A percentile compares a stretch with the other conserved stretches of the same genome.
Conservation (phyloP, 768 basidiomycete genomes). For the Wakefieldia striispora region DNA sequence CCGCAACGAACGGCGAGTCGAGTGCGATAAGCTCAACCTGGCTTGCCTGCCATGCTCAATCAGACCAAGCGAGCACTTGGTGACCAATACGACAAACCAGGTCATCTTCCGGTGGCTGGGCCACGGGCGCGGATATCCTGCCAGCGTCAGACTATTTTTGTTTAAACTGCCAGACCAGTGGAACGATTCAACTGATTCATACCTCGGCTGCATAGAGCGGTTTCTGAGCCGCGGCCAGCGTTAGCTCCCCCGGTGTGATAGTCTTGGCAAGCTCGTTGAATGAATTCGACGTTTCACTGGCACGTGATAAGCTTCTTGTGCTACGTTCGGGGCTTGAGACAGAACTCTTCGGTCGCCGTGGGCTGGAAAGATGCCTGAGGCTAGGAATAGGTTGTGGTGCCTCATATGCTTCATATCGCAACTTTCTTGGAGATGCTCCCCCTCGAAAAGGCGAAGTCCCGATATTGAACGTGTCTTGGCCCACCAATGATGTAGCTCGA, state of each 20-base stretch:
- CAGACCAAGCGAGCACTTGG: constrained; percentile 5
- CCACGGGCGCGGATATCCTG: background rate
- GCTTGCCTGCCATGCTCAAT: constrained; percentile 29
- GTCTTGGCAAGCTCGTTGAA: constrained; percentile 24
- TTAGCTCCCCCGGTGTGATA: constrained; percentile 33
- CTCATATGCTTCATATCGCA: constrained; percentile 73
- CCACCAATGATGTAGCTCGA: constrained; percentile 9
- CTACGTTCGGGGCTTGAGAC: constrained; percentile 35
- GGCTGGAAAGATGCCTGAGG: constrained; percentile 36
- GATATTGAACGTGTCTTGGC: constrained; percentile 14
- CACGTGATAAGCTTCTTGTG: constrained; percentile 31
- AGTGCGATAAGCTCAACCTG: constrained; percentile 66
- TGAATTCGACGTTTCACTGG: constrained; percentile 23
- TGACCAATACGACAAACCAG: constrained; percentile 15
- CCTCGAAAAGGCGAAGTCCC: constrained; percentile 22
- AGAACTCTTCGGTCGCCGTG: constrained; percentile 34
- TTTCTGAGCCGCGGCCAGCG: constrained; percentile 22
- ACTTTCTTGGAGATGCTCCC: constrained; percentile 40
- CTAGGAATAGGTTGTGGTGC: constrained; percentile 52
- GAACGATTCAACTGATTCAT: background rate
- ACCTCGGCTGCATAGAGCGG: constrained; percentile 20
- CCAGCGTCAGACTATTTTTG: constrained; percentile 8
- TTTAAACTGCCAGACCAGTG: constrained; percentile 2
- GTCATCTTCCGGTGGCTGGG: constrained; percentile 11
- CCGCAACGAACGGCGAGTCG: constrained; percentile 66